These are phyloP conservation scores for Pseudogymnoascus sp. DNA, from an alignment of 2,329 filamentous ascomycete genomes.

Conservation along the genomic window DNA sequence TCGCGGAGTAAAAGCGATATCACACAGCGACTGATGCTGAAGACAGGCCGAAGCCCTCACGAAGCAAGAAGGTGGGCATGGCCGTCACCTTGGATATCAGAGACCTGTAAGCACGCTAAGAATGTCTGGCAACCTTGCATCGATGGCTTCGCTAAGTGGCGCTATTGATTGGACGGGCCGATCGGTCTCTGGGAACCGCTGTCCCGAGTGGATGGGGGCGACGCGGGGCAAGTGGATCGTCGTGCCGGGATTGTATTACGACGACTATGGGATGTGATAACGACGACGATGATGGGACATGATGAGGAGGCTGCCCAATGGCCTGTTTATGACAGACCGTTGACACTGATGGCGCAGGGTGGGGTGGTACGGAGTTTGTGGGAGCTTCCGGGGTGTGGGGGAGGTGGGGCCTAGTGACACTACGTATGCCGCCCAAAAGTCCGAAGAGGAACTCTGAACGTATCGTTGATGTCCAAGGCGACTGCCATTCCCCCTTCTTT, in stretches of 20 bases:
- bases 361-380: neutral
- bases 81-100: neutral
- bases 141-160: neutral
- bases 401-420: neutral
- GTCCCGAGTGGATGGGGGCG: neutral
- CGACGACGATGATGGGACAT: neutral
- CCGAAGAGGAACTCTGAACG: neutral
- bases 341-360: neutral
- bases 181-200: neutral
- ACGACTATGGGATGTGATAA: neutral
- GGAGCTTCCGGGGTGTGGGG: neutral
- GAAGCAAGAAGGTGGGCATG: neutral
- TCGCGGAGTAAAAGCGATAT: neutral
- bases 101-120: neutral
- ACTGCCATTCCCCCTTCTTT: neutral
- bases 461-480: neutral
- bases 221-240: neutral
- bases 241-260: neutral
- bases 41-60: neutral
- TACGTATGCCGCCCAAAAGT: neutral
- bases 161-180: neutral
- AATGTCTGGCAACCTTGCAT: neutral
- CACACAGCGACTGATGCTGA: neutral
- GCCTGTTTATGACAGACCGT: neutral
- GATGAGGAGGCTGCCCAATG: neutral